Conservation (phyloP, 2,329 filamentous ascomycete species). For the Amauroascus niger region DNA sequence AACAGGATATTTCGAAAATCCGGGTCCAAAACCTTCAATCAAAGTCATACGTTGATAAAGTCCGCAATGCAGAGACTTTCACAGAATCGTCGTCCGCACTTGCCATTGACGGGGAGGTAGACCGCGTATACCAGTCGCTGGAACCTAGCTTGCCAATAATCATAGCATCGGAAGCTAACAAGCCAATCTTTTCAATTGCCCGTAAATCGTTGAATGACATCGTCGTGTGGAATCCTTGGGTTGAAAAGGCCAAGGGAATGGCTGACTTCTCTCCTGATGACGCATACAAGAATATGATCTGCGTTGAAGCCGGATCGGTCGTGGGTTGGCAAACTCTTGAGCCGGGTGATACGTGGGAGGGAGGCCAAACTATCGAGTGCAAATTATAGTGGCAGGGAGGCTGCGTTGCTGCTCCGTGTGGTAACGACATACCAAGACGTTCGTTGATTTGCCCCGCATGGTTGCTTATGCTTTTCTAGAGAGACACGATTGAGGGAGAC, state of each 20-base stretch:
- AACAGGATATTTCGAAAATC: slow-evolving; percentile 67
- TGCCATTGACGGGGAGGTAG: slow-evolving; percentile 66
- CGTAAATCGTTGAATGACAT: slow-evolving; percentile 79
- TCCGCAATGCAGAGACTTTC: slow-evolving; percentile 52
- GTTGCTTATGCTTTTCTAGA: neutral
- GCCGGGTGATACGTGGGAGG: slow-evolving; percentile 60
- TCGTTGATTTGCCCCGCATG: neutral
- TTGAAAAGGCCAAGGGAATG: slow-evolving; percentile 70
- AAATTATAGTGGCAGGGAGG: slow-evolving; percentile 21
- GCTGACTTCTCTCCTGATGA: slow-evolving; percentile 81
- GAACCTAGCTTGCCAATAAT: slow-evolving; percentile 42
- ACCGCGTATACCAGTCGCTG: slow-evolving; percentile 70
- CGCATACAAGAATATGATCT: slow-evolving; percentile 87
- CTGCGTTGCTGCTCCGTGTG: neutral
- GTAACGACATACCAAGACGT: neutral
- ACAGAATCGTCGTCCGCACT: slow-evolving; percentile 58
- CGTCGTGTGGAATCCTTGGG: slow-evolving; percentile 97
- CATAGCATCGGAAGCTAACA: slow-evolving; percentile 44
- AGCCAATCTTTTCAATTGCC: slow-evolving; percentile 60
- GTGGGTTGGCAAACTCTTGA: slow-evolving; percentile 75
- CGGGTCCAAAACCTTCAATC: slow-evolving; percentile 65
- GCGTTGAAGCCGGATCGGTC: slow-evolving; percentile 82
- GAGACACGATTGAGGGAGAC: neutral
- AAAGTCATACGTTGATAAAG: slow-evolving; percentile 75
- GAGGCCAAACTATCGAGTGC: slow-evolving; percentile 48